Evolutionary conservation across 345 rosid species (phyloP).

Genomic region (Schrenkiella parvula): DNA sequence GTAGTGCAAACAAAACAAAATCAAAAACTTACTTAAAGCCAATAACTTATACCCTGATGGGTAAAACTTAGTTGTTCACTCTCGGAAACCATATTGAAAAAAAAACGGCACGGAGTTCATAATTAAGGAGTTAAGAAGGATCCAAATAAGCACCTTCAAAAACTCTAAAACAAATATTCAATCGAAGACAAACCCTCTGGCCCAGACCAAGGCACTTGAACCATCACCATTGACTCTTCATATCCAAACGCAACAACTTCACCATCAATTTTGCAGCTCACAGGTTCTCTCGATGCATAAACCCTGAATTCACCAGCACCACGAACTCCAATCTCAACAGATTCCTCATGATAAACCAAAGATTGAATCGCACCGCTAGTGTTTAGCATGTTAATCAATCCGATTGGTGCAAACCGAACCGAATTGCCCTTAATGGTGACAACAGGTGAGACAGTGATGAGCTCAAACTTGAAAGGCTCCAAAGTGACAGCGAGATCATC

Average conservation of each 20-base stretch:
- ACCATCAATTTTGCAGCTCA: conserved; percentile 58
- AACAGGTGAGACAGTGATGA: conserved; percentile 70
- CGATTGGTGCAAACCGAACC: conserved; percentile 71
- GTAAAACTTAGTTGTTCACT: conserved; percentile 9
- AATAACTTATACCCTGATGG: not conserved
- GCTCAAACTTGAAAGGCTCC: conserved; percentile 83
- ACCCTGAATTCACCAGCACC: conserved; percentile 76
- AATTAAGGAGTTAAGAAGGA: conserved; percentile 1
- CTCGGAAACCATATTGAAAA: conserved; percentile 20
- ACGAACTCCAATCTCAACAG: conserved; percentile 47
- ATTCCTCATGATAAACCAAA: conserved; percentile 33
- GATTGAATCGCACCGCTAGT: conserved; percentile 77
- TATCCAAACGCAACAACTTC: conserved; percentile 51
- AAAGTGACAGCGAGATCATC: conserved; percentile 54
- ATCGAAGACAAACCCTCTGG: conserved; percentile 42
- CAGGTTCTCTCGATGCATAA: conserved; percentile 66
- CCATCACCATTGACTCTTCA: conserved; percentile 43
- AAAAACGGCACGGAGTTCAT: conserved; percentile 25
- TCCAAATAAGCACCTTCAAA: not conserved
- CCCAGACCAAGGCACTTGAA: conserved; percentile 66
- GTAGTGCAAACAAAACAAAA: not conserved
- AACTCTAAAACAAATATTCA: conserved; percentile 55
- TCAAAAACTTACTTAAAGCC: not conserved
- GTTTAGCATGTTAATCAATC: conserved; percentile 87
- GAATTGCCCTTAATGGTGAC: conserved; percentile 37